phyloP scores from a whole-genome alignment of 176 grass and related monocot genomes.

The Rhipidocladum racemiflorum region DNA sequence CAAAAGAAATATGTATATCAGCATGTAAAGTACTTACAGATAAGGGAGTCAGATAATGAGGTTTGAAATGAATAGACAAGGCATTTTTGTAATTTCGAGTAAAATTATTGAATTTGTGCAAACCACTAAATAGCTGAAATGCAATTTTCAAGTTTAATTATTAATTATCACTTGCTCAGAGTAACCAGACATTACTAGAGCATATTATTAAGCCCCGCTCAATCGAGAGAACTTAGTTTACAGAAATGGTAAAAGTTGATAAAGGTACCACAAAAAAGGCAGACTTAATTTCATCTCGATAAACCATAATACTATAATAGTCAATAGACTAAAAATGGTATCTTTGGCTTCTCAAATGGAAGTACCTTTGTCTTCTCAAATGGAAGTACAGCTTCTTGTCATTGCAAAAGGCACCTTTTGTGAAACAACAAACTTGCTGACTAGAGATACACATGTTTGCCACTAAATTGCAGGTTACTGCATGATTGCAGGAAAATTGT shows the following conservation, averaged over 20 bases:
- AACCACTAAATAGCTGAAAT: background rate
- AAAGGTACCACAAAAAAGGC: background rate
- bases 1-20: background rate
- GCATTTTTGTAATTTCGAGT: background rate
- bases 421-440: background rate
- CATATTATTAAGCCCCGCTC: background rate
- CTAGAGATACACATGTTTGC: background rate
- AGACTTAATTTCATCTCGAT: background rate
- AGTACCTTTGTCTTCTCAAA: background rate
- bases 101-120: background rate
- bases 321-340: background rate
- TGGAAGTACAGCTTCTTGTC: background rate
- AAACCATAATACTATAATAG: constrained; percentile 3
- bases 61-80: background rate
- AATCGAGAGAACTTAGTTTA: background rate
- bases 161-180: constrained; percentile 8
- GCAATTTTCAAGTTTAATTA: background rate
- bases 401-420: background rate
- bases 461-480: background rate
- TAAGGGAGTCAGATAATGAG: background rate
- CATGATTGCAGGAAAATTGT: background rate
- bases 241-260: background rate
- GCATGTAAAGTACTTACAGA: background rate
- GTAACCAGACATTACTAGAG: background rate
- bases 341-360: background rate